Percentiles rank a stretch among this genome's conserved stretches.
Evolutionary conservation across 2,329 filamentous ascomycete genomes (phyloP).

Genomic region (Colletotrichum sidae): DNA sequence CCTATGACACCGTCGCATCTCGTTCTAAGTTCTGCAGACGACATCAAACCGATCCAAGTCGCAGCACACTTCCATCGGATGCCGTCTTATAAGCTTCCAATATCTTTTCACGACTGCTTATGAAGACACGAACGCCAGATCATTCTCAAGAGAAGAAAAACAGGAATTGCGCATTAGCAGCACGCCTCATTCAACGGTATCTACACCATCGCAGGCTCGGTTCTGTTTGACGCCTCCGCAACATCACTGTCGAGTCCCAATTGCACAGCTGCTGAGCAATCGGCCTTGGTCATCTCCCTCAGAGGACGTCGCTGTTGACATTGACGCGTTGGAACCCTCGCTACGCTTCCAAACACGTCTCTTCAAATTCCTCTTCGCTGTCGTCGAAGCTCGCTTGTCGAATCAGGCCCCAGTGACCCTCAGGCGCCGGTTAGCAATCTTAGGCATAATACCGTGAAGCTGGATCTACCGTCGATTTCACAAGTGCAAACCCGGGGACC

Average conservation of each 20-base stretch:
- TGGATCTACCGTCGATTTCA: slow-evolving; percentile 91
- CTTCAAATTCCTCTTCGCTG: neutral
- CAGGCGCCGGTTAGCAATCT: slow-evolving; percentile 40
- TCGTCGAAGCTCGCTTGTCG: slow-evolving; percentile 19
- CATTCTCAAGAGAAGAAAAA: slow-evolving; percentile 11
- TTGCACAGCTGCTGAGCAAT: neutral
- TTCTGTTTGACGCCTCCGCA: neutral
- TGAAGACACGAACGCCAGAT: slow-evolving; percentile 35
- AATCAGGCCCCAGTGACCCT: slow-evolving; percentile 24
- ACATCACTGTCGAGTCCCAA: neutral
- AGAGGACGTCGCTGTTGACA: neutral
- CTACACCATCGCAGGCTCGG: neutral
- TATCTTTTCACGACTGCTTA: slow-evolving; percentile 32
- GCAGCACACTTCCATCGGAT: slow-evolving; percentile 15
- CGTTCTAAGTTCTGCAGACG: neutral
- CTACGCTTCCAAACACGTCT: neutral
- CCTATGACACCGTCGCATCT: slow-evolving; percentile 5
- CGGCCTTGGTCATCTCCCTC: too few species aligned
- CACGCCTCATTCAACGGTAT: neutral
- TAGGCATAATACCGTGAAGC: slow-evolving; percentile 79
- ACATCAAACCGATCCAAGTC: neutral
- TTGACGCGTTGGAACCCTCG: slow-evolving; percentile 4
- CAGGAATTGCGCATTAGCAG: neutral
- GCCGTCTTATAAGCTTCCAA: slow-evolving; percentile 21
- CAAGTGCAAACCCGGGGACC: slow-evolving; percentile 84